A percentile compares a stretch with the other conserved stretches of the same genome.
phyloP scores from a whole-genome alignment of 164 flowering plant genomes.

The Protea cynaroides region DNA sequence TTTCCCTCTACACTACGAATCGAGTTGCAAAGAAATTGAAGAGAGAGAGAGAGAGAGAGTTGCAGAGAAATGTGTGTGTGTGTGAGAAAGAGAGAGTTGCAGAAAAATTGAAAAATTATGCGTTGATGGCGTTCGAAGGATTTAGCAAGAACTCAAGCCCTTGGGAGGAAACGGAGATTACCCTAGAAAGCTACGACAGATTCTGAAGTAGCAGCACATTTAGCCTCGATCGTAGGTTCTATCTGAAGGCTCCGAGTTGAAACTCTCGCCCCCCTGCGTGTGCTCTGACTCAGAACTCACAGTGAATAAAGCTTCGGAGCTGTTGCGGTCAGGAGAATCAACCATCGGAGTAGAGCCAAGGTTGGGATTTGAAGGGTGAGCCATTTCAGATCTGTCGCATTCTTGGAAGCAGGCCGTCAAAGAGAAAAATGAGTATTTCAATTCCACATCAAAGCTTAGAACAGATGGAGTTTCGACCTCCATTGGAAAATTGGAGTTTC shows the following conservation, averaged over 20 bases:
- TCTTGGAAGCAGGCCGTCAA: background rate
- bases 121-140: too few relatives aligned
- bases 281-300: too few relatives aligned
- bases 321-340: background rate
- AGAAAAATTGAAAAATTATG: too few relatives aligned
- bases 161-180: too few relatives aligned
- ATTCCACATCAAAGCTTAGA: background rate
- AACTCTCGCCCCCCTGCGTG: too few relatives aligned
- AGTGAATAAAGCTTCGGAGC: background rate
- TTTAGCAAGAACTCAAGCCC: too few relatives aligned
- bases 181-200: background rate
- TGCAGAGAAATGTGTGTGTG: too few relatives aligned
- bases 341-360: background rate
- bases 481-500: background rate
- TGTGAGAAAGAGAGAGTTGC: too few relatives aligned
- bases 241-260: too few relatives aligned
- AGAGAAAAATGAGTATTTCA: background rate
- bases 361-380: background rate
- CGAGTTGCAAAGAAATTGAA: too few relatives aligned
- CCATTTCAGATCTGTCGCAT: background rate
- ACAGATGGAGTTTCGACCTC: constrained; percentile 5
- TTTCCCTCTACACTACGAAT: too few relatives aligned
- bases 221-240: background rate
- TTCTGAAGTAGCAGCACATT: background rate
- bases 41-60: too few relatives aligned